Percentiles rank a stretch among this genome's conserved stretches.
Evolutionary conservation across 495 filamentous ascomycete species (phyloP).

Genomic region (Bombardia bombarda): DNA sequence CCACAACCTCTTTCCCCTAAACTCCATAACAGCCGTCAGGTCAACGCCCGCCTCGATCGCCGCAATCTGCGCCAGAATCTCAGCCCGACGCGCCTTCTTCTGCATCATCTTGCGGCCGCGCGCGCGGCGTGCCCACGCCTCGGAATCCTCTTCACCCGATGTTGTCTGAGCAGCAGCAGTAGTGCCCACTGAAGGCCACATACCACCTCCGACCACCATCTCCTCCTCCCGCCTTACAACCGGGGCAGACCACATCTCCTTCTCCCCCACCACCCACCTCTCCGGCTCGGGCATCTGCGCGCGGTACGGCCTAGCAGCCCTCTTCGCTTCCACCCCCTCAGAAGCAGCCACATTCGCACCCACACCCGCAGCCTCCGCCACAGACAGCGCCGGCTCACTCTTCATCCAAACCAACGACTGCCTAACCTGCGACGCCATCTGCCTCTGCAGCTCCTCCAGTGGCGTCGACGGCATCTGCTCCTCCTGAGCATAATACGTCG

Average conservation of each 20-base stretch:
- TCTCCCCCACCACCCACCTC: too few species aligned
- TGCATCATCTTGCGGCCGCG: conserved; percentile 11
- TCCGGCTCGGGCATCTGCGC: too few species aligned
- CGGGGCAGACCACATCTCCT: not conserved
- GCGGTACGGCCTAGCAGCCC: too few species aligned
- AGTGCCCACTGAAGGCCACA: not conserved
- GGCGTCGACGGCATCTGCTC: conserved; percentile 2
- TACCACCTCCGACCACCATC: not conserved
- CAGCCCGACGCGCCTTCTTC: conserved; percentile 3
- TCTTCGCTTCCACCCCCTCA: not conserved
- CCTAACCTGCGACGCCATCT: conserved; percentile 7
- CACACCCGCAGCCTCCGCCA: not conserved
- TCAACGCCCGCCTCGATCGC: conserved; percentile 12
- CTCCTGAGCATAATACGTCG: not conserved
- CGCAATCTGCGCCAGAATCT: conserved; percentile 19
- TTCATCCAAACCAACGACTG: conserved; percentile 10
- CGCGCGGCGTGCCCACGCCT: conserved; percentile 7
- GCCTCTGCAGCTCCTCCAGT: conserved; percentile 15
- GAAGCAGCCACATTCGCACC: not conserved
- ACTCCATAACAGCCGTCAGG: conserved; percentile 1
- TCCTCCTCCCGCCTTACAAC: not conserved
- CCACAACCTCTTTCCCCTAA: conserved; percentile 14
- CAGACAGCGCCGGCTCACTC: not conserved
- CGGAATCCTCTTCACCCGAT: conserved; percentile 10
- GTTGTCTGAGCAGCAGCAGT: not conserved